Evolutionary conservation across 2,329 filamentous ascomycete genomes (phyloP), one percentile per base, ranked within the genome.

Genomic region (Fusarium abutilonis): DNA sequence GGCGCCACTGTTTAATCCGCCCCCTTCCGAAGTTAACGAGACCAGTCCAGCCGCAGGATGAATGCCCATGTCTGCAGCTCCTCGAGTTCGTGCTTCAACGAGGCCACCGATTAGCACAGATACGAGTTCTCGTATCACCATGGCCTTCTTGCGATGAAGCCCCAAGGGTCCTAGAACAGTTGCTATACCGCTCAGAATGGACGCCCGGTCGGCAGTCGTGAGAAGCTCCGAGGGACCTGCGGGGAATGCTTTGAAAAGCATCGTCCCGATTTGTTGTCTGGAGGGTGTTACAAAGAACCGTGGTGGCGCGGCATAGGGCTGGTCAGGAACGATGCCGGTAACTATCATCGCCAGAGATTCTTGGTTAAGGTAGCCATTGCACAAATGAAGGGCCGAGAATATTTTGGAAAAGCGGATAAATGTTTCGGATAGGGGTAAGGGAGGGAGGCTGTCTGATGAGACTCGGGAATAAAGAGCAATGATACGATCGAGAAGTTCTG

Each of bases 21-120:
- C 79, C 1, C 78, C 75, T 3, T 78, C 75, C 10, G 84, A 79
- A 63, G 87, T 89, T 28, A 95, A 79, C 11, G 89, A 88, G 23
- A 92, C 88, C 46, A 97, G 79, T 0, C 92, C 93, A 9, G 94
- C 92, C 15, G 94, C 94, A 36, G 95, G 95, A 76, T 98, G 94
- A 32, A 99, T 92, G 4, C 94, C 95, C 70, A 95, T 91, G 72
- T 98, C 95, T n/a, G 95, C 93, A 36, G 95, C 95, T 29, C 94
- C 94, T 43, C 94, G 85, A 42, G 96, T 97, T 35, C 95, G 86
- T 14, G 95, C 95, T 75, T 97, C 92, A 5, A 97, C 89, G 9
- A 99, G 82, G 3, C 91, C 93, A 31, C 89, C 89, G 48, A 96
- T 91, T 36, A 98, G 82, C 14, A 93, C 88, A 4, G 88, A 89